Conservation (phyloP, 2,329 filamentous ascomycete species). For the Shiraia sp. region DNA sequence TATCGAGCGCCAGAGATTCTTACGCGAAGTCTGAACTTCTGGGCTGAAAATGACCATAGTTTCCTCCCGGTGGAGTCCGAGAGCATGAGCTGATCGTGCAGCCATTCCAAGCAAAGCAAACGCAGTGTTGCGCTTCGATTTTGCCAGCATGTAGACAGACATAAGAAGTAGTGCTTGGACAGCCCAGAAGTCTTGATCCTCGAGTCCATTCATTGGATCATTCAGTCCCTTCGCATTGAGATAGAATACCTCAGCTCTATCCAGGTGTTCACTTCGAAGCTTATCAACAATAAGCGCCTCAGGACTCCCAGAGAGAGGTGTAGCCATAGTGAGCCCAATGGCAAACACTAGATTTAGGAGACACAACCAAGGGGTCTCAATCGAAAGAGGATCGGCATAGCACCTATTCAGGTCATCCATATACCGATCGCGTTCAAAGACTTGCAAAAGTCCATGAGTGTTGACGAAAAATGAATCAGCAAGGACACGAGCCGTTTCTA, state of each 20-base stretch:
- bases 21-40: conserved; percentile 54
- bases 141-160: conserved; percentile 65
- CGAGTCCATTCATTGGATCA: conserved; percentile 56
- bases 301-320: conserved; percentile 53
- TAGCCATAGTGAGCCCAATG: conserved; percentile 64
- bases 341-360: conserved; percentile 65
- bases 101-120: conserved; percentile 66
- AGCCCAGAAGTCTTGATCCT: conserved; percentile 67
- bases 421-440: conserved; percentile 60
- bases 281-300: conserved; percentile 58
- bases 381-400: conserved; percentile 58
- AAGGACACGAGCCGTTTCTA: conserved; percentile 58
- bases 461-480: conserved; percentile 65
- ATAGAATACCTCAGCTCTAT: conserved; percentile 67
- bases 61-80: conserved; percentile 66
- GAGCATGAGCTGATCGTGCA: conserved; percentile 63
- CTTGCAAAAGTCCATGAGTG: conserved; percentile 64
- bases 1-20: conserved; percentile 66
- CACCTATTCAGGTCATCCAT: conserved; percentile 55
- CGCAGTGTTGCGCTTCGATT: conserved; percentile 65
- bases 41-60: conserved; percentile 58
- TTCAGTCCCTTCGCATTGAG: conserved; percentile 60
- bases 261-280: conserved; percentile 53
- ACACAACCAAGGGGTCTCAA: conserved; percentile 59
- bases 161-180: conserved; percentile 67